Evolutionary conservation across 768 basidiomycete genomes (phyloP), one percentile per base, ranked within the genome.

Genomic region (Leccinum truebloodii): DNA sequence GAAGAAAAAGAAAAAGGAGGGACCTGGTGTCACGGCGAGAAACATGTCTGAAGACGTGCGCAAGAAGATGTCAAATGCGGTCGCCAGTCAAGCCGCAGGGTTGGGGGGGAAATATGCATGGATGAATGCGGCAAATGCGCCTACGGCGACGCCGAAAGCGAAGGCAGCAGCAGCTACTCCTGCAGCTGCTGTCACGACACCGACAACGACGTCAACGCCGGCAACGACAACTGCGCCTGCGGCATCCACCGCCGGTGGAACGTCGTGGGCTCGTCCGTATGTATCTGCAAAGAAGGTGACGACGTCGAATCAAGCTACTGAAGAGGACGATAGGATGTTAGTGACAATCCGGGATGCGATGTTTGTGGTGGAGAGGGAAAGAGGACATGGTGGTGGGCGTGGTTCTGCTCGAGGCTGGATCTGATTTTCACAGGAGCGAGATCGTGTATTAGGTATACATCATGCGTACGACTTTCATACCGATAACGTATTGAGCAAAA

Each of bases 41-140:
- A 94, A 94, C 69, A 92, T 95, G 90, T 89, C 87, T 6, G 94
- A 94, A 73, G 94, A 95, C 66, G 89, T 93, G 67, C 80, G 88
- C 65, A 95, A 95, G 81, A 94, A 92, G 72, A 87, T 95, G 87
- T 90, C 89, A 35, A 94, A 96, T 72, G 89, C 89, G 24, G 90
- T 91, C 6, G 94, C 94, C 24, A 89, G 87, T 64, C 92, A 92
- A 70, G 92, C 92, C 6, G 91, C 92, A n/a, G 94, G 94, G 0
- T 70, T 92, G 22, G 85, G 87, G 1, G 86, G 89, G 22, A 89
- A 88, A 73, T 95, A 94, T 67, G 81, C 90, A 16, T 95, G 94
- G 94, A 92, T 95, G 91, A 92, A 78, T 16, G 83, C 89, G 6
- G 83, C 85, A 3, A 83, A 79, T 61, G 75, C 80, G 1, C 76